Base-by-base conservation (phyloP, 495 filamentous ascomycete genomes). In the Talaromyces thailandensis region DNA sequence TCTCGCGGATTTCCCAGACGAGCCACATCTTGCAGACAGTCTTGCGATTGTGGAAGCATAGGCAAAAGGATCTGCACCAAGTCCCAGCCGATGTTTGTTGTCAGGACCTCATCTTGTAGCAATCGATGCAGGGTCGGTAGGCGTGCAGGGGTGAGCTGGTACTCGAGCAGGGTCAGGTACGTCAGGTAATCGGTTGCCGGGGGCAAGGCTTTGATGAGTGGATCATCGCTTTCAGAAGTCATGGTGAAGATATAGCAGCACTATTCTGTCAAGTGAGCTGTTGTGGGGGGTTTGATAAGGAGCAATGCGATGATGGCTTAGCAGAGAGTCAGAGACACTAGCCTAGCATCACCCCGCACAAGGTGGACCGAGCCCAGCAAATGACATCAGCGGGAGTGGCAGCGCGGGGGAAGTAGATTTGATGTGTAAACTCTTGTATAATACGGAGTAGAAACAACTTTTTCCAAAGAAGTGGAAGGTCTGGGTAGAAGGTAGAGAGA, bases 21-120 rank as follows among this genome's bases (percentile, higher is more conserved):
- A 21, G 95, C 93, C 14, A 90, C 81, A 72, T 87, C 81, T 58
- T 90, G 85, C 1, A 98, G 81, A 71, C 92, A 96, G 67, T 82
- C 75, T 43, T 85, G 82, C 3, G 87, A 90, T 37, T 82, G 85
- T 1, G 88, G 86, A 1, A 97, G 71, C 66, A 87, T 83, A 18
- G 89, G 86, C 21, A 97, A 77, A 2, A 98, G 84, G 55, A 96
- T 82, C 69, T 90, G 87, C 7, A 98, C 88, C 48, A 98, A 74
- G 69, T 98, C 94, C 94, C 94, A 98, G 52, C 94, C 95, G 68
- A 98, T 96, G 64, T 96, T 92, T 53, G 84, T 85, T 1, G 93
- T 93, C 59, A 98, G 81, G 52, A 82, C 83, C 50, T 86, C 84
- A 84, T 95, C 88, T 72, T 95, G 90, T 56, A 97, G 78, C 37